Conservation (phyloP, 2,329 filamentous ascomycete species). For the Pyrenochaeta sp. region DNA sequence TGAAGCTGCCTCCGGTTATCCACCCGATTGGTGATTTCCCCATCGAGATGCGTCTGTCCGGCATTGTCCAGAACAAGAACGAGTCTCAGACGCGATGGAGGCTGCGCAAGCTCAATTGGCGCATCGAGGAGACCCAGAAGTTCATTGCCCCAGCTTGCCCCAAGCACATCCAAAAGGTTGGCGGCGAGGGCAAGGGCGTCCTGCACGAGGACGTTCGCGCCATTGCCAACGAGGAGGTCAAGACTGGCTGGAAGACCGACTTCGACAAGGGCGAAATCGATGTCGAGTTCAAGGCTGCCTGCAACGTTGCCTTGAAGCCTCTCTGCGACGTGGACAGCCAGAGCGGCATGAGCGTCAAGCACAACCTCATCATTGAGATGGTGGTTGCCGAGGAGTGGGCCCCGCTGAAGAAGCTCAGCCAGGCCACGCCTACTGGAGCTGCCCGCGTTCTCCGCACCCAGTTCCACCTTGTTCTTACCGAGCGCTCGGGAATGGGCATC, state of each 20-base stretch:
- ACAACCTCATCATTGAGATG: conserved; percentile 89
- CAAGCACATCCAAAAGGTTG: conserved; percentile 74
- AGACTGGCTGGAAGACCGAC: conserved; percentile 89
- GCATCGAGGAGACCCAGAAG: conserved; percentile 86
- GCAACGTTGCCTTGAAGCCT: conserved; percentile 69
- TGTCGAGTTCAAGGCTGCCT: conserved; percentile 76
- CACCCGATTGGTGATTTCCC: conserved; percentile 86
- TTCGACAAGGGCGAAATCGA: conserved; percentile 78
- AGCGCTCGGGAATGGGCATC: conserved; percentile 85
- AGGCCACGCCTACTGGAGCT: conserved; percentile 85
- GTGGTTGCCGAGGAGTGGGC: conserved; percentile 92
- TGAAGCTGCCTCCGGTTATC: conserved; percentile 82
- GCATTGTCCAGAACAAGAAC: conserved; percentile 76
- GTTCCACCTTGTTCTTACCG: conserved; percentile 83
- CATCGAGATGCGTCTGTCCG: conserved; percentile 81
- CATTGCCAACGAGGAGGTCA: conserved; percentile 82
- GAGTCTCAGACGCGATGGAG: conserved; percentile 82
- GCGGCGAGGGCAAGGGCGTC: conserved; percentile 73
- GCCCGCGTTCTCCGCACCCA: conserved; percentile 93
- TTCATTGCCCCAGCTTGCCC: conserved; percentile 80
- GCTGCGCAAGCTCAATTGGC: conserved; percentile 90
- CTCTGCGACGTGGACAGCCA: conserved; percentile 79
- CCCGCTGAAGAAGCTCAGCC: conserved; percentile 72
- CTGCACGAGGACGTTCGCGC: conserved; percentile 78
- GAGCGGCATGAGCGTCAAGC: conserved; percentile 79